Evolutionary conservation across 768 basidiomycete species (phyloP).

Genomic region (Cantharellus anzutake): DNA sequence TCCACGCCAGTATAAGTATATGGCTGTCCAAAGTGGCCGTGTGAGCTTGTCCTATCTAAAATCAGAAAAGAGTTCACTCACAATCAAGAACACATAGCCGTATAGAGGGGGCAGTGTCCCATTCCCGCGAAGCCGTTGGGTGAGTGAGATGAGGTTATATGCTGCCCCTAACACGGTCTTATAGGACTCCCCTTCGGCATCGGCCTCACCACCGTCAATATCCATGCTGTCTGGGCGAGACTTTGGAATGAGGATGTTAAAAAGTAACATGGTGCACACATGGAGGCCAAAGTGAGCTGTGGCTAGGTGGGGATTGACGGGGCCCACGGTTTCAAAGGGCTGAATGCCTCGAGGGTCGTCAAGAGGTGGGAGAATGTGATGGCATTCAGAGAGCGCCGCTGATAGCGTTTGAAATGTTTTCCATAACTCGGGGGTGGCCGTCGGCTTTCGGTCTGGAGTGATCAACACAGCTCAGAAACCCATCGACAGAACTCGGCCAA

Average conservation of each 20-base stretch:
- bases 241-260: background rate
- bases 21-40: background rate
- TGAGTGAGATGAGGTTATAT: no score
- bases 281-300: background rate
- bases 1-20: background rate
- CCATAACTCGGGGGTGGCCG: background rate
- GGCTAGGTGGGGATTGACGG: background rate
- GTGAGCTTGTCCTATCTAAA: no score
- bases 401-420: background rate
- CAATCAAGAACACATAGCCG: no score
- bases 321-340: background rate
- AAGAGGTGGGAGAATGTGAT: background rate
- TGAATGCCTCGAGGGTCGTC: background rate
- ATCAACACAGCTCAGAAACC: background rate
- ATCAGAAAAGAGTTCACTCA: no score
- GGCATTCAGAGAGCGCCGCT: background rate
- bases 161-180: no score
- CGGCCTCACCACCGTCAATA: no score
- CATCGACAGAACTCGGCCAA: background rate
- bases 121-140: no score
- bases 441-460: background rate
- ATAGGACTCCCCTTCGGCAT: no score
- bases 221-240: no score
- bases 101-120: no score
- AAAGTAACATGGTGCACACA: background rate